A percentile compares a stretch with the other conserved stretches of the same genome.
phyloP scores from a whole-genome alignment of 257 asterid species.

The Jaltomata sinuosa region DNA sequence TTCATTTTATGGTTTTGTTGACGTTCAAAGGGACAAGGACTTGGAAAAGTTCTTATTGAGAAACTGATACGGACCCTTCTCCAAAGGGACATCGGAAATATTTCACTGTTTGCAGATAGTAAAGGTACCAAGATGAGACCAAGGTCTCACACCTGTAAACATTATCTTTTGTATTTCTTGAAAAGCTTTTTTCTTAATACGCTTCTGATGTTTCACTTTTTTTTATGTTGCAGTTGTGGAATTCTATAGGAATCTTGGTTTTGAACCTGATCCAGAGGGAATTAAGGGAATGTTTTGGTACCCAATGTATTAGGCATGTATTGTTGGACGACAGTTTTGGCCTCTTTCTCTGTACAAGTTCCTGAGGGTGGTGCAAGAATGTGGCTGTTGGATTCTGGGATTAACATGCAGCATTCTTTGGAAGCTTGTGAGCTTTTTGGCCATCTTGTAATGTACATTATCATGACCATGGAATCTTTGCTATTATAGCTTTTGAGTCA shows the following conservation, averaged over 20 bases:
- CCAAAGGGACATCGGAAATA: slow-evolving; percentile 88
- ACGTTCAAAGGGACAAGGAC: slow-evolving; percentile 77
- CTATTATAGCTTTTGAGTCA: background rate
- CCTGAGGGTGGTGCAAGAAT: background rate
- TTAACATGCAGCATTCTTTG: background rate
- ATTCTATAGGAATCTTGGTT: slow-evolving; percentile 75
- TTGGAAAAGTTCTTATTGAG: slow-evolving; percentile 84
- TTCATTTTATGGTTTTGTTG: background rate
- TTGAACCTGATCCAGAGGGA: slow-evolving; percentile 92
- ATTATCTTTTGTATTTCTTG: background rate
- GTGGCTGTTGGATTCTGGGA: background rate
- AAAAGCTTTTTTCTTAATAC: background rate
- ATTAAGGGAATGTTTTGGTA: slow-evolving; percentile 99
- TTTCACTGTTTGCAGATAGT: slow-evolving; percentile 89
- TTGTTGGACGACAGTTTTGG: background rate
- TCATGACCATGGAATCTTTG: background rate
- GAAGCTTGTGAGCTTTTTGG: background rate
- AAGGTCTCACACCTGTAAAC: background rate
- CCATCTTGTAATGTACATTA: background rate
- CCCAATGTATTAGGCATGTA: slow-evolving; percentile 48
- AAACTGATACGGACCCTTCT: slow-evolving; percentile 73
- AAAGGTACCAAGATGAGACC: slow-evolving; percentile 39
- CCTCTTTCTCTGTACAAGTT: background rate
- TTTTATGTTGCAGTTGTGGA: slow-evolving; percentile 68
- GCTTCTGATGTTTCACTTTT: background rate